phyloP scores from a whole-genome alignment of 768 basidiomycete species.

The Dendrothele bispora region DNA sequence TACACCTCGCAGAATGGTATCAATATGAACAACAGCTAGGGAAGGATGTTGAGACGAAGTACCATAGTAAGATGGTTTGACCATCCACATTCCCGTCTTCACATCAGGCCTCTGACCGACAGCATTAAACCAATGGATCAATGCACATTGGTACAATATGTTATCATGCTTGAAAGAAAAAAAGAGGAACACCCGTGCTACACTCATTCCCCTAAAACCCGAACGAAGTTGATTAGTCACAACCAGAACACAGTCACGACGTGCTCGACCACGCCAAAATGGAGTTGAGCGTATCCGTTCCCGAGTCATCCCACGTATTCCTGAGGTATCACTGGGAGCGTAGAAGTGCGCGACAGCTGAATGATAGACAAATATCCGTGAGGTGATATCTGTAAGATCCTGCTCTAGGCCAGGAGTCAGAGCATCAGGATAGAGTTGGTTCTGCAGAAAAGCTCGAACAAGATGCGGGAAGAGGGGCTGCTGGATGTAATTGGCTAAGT shows the following conservation, averaged over 20 bases:
- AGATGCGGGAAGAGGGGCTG: slow-evolving; percentile 15
- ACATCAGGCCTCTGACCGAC: slow-evolving; percentile 12
- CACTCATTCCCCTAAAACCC: slow-evolving; percentile 18
- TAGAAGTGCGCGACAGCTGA: slow-evolving; percentile 19
- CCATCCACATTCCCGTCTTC: slow-evolving; percentile 24
- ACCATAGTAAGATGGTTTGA: slow-evolving; percentile 8
- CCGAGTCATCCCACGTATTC: slow-evolving; percentile 18
- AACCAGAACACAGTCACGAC: slow-evolving; percentile 17
- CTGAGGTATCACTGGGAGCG: slow-evolving; percentile 18
- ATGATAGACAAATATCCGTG: slow-evolving; percentile 14
- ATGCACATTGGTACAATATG: slow-evolving; percentile 19
- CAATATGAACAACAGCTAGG: slow-evolving; percentile 11
- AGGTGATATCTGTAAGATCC: slow-evolving; percentile 4
- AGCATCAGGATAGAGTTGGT: slow-evolving; percentile 15
- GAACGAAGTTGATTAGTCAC: slow-evolving; percentile 5
- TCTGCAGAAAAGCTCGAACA: slow-evolving; percentile 17
- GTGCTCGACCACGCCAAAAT: slow-evolving; percentile 12
- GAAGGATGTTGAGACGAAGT: too few relatives aligned
- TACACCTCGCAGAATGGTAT: slow-evolving; percentile 15
- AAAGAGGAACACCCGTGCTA: slow-evolving; percentile 15
- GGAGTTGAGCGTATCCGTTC: slow-evolving; percentile 19
- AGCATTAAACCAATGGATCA: slow-evolving; percentile 22
- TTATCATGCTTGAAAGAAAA: slow-evolving; percentile 18
- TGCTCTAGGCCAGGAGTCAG: not conserved
- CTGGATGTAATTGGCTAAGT: slow-evolving; percentile 11